A percentile compares a stretch with the other conserved stretches of the same genome.
phyloP scores from a whole-genome alignment of 75 land plant species.

The Pseudotsuga menziesii region DNA sequence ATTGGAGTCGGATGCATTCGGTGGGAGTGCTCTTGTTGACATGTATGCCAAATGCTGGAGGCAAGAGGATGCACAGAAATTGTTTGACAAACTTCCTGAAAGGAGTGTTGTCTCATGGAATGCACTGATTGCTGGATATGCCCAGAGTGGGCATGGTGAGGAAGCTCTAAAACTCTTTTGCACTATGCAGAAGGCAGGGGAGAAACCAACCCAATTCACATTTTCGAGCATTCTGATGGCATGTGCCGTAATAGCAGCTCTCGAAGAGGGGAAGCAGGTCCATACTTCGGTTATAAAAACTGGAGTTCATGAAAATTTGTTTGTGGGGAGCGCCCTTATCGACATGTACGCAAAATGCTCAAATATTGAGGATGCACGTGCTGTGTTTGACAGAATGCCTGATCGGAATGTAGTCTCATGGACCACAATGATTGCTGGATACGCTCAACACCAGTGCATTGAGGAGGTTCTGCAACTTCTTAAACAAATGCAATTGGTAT shows the following conservation, averaged over 20 bases:
- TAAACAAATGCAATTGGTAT: conserved; percentile 12
- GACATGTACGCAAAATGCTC: conserved; percentile 62
- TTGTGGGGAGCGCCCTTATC: conserved; percentile 61
- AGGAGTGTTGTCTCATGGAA: conserved; percentile 74
- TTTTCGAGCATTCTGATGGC: conserved; percentile 49
- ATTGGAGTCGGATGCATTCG: conserved; percentile 32
- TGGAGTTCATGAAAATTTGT: conserved; percentile 35
- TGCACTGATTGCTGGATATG: conserved; percentile 61
- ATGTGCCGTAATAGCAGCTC: conserved; percentile 35
- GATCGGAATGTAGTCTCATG: conserved; percentile 67
- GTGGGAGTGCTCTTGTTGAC: conserved; percentile 59
- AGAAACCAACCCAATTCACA: conserved; percentile 50
- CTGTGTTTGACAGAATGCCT: conserved; percentile 43
- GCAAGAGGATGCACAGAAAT: conserved; percentile 32
- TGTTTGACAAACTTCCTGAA: conserved; percentile 52
- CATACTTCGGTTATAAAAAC: conserved; percentile 39
- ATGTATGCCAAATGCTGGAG: conserved; percentile 48
- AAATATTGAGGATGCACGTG: conserved; percentile 25
- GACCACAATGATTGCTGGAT: conserved; percentile 66
- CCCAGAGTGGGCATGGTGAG: conserved; percentile 49
- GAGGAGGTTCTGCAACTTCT: conserved; percentile 18
- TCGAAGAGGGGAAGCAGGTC: conserved; percentile 48
- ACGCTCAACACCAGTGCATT: conserved; percentile 17
- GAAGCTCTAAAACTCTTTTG: conserved; percentile 44
- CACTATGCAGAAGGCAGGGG: conserved; percentile 38